Base-by-base conservation (phyloP, 345 rosid species). In the Hibiscus tridactylites region DNA sequence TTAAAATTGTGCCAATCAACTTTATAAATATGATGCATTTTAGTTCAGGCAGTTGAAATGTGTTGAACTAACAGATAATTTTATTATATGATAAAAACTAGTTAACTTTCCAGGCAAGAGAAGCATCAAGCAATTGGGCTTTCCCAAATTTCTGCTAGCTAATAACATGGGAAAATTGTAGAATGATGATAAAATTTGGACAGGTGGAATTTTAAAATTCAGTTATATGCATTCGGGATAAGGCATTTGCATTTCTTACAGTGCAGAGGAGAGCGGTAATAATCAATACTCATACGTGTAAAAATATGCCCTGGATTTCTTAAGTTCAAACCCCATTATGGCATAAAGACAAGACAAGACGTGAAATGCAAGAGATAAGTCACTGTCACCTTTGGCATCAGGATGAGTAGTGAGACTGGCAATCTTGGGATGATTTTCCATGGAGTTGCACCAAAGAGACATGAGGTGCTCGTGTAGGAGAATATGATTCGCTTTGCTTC, bases 331-430 rank as follows among this genome's bases (percentile, higher is more conserved):
- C 19, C 65, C 49, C 73, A 71, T 35, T 17, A 58, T 58, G 1
- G 33, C 52, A 57, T 58, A 19, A 56, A 58, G 29, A 21, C 53
- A 26, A 26, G 8, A 8, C 10, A 6, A 42, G 47, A 13, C 47
- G 0, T 24, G 42, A 19, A 19, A 56, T 56, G 29, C 7, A 71
- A 26, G 17, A 24, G 73, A 42, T 15, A 29, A 39, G 24, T 39
- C 21, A n/a, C 17, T 28, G 28, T 61, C 28, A 71, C 74, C 74
- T 71, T 71, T 15, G 29, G 24, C 46, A 61, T 58, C 53, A 71
- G 59, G 64, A 60, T 44, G 57, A 61, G 74, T 31, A 60, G 26
- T 11, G 5, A 71, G 29, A 71, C 16, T 28, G 44, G 28, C 58
- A 26, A 60, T 46, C 42, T 28, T 47, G 11, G 68, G 59, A 46